Evolutionary conservation across 1,284 basidiomycete genomes (phyloP).

Genomic region (Rhizoctonia solani): DNA sequence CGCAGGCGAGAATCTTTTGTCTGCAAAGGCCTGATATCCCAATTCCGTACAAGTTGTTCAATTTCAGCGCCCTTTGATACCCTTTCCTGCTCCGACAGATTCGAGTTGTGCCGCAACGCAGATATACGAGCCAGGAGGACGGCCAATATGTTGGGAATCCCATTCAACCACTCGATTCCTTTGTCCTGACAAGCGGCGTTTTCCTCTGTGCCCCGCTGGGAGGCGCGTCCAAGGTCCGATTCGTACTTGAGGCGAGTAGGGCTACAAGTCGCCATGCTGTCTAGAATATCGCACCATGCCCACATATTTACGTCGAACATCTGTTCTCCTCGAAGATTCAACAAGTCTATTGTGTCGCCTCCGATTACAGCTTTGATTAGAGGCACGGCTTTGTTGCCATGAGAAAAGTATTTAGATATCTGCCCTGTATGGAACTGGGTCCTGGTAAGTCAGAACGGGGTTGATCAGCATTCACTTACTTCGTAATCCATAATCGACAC

Average conservation of each 20-base stretch:
- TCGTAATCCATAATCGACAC: neutral
- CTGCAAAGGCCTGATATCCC: neutral
- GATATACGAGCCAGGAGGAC: neutral
- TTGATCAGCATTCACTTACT: neutral
- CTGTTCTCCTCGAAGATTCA: constrained; percentile 1
- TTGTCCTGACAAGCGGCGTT: neutral
- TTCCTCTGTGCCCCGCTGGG: neutral
- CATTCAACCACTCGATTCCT: constrained; percentile 7
- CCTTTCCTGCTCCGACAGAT: no score
- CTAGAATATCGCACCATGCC: constrained; percentile 8
- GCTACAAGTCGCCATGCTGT: neutral
- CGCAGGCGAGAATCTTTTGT: neutral
- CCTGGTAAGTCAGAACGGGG: neutral
- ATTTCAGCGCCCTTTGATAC: neutral
- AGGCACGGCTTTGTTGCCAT: neutral
- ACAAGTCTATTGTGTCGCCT: neutral
- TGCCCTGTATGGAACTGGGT: constrained; percentile 3
- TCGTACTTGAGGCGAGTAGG: constrained; percentile 2
- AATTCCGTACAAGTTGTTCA: neutral
- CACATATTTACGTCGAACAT: neutral
- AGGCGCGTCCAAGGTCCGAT: neutral
- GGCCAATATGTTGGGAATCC: neutral
- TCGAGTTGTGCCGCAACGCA: neutral
- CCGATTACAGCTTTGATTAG: constrained; percentile 3
- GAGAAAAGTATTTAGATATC: neutral